These are phyloP conservation scores for Orobanche coerulescens DNA, from an alignment of 257 asterid genomes.

Conservation along the genomic window DNA sequence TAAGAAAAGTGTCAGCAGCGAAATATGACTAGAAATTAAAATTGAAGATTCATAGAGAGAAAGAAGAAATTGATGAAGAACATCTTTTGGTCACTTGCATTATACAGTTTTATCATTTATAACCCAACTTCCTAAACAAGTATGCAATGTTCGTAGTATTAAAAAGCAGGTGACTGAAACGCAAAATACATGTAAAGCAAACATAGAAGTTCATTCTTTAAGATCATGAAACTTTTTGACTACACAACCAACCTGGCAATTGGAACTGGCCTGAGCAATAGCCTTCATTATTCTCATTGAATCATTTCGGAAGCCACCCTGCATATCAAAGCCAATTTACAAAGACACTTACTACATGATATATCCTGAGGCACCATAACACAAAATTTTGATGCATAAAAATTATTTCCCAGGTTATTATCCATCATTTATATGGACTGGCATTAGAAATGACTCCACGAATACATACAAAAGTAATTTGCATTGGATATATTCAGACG, in stretches of 20 bases:
- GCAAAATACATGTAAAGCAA: neutral
- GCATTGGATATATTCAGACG: too few relatives aligned
- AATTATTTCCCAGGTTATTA: neutral
- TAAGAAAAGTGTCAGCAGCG: too few relatives aligned
- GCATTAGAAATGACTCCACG: neutral
- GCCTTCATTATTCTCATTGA: constrained; percentile 59
- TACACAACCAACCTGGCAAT: constrained; percentile 85
- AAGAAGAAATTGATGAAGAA: neutral
- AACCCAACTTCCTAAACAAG: neutral
- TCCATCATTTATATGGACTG: neutral
- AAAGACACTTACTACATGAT: neutral
- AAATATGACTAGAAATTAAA: neutral
- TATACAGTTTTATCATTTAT: neutral
- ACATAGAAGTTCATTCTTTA: neutral
- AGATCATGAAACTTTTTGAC: constrained; percentile 5
- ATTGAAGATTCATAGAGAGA: neutral
- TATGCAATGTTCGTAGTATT: too few relatives aligned
- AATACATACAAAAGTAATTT: neutral
- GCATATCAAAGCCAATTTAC: constrained; percentile 11
- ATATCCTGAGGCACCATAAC: neutral
- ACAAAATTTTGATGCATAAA: neutral
- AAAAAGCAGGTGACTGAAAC: too few relatives aligned
- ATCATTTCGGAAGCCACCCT: constrained; percentile 81
- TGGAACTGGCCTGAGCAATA: constrained; percentile 36
- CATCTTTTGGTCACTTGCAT: neutral